phyloP scores from a whole-genome alignment of 2,329 filamentous ascomycete species.

The Fusarium tuaranense region DNA sequence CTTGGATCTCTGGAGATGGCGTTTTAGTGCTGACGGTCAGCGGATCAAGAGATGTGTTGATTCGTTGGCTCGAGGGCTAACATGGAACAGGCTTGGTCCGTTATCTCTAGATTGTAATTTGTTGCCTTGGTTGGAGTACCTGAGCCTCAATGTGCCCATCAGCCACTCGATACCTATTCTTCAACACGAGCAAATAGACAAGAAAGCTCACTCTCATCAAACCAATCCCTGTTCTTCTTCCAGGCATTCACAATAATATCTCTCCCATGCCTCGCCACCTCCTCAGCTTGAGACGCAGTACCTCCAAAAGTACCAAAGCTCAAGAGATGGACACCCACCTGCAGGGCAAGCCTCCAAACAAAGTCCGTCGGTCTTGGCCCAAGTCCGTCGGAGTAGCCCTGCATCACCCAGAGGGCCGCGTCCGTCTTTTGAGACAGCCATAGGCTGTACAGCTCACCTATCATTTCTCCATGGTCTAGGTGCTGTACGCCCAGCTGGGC shows the following conservation, averaged over 20 bases:
- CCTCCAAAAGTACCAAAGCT: constrained; percentile 6
- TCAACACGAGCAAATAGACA: background rate
- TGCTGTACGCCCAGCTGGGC: background rate
- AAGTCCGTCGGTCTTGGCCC: background rate
- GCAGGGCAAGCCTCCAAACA: constrained; percentile 2
- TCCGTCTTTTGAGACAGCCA: background rate
- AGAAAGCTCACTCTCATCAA: constrained; percentile 1
- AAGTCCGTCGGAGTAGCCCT: constrained; percentile 5
- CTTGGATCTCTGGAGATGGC: background rate
- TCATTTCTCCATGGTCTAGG: constrained; percentile 14
- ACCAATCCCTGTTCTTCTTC: constrained; percentile 5
- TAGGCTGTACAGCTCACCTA: background rate
- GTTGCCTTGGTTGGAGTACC: too few species aligned
- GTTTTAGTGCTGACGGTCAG: background rate
- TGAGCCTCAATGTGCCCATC: background rate
- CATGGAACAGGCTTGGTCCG: background rate
- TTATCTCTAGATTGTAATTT: background rate
- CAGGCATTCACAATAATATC: constrained; percentile 8
- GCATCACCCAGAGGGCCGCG: background rate
- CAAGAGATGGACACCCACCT: constrained; percentile 15
- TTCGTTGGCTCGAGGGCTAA: background rate
- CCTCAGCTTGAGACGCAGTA: background rate
- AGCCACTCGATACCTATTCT: background rate
- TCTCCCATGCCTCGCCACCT: background rate
- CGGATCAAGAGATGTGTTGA: background rate